Evolutionary conservation across 2,329 filamentous ascomycete species (phyloP), one percentile per base, ranked within the genome.

Genomic region (Aspergillus sp.): DNA sequence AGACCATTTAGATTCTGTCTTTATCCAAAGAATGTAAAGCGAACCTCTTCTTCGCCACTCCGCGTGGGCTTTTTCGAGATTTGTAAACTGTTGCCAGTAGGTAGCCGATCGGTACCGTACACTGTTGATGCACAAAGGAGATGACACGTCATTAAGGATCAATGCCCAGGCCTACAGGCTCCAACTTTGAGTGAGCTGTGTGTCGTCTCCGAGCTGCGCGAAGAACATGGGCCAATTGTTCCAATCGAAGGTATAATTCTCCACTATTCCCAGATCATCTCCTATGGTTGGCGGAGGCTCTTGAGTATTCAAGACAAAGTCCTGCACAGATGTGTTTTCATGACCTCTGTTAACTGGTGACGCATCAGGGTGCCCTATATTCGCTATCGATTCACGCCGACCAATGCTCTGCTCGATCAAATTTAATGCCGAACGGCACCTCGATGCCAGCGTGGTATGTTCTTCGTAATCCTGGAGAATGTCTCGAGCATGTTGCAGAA

Each of bases 201-300:
- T 51, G 32, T 47, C 42, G 1, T 42, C 51, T 15, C 58, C 58
- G n/a, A 63, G 21, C 17, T 63, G 58, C 8, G 61, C 50, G 56
- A 63, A 61, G 32, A 63, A 63, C 23, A 61, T 58, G 5, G 61
- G 61, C 61, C 61, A 62, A 13, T 61, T 52, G 21, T 63, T 61
- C 61, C 61, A 63, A 48, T 63, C 61, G 19, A 63, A 63, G 1
- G 61, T 25, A 53, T 61, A 63, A 7, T 54, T 54, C 3, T 58
- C 58, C 11, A 59, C 19, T 3, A 52, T 52, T 3, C 27, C 8
- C 5, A 52, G 10, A 15, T 39, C 21, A 4, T 38, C 17, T 5
- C n/a, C 8, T 3, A 39, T 38, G 8, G 13, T 36, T 11, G 17
- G 10, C n/a, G 8, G 17, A 19, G 6, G 11, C 5, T 21, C 50